Evolutionary conservation across 352 stramenopile species (phyloP).

Genomic region (Pythium biforme): DNA sequence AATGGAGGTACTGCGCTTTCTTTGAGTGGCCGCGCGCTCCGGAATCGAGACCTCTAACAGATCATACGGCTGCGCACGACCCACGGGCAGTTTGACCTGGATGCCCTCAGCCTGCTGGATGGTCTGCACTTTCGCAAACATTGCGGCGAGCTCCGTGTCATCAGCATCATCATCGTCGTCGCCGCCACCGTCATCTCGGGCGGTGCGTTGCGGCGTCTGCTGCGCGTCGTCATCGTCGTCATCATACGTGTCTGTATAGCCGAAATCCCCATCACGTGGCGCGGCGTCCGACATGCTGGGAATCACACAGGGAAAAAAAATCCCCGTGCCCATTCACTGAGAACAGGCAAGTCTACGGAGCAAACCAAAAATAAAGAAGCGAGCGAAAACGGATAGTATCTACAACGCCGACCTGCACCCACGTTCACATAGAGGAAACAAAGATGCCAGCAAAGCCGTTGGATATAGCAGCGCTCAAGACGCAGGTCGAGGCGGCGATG

Average conservation of each 20-base stretch:
- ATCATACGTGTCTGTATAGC: slow-evolving; percentile 10
- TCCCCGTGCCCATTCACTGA: background rate
- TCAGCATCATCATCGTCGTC: slow-evolving; percentile 38
- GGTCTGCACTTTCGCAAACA: slow-evolving; percentile 73
- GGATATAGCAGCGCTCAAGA: slow-evolving; percentile 36
- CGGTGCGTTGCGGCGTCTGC: slow-evolving; percentile 23
- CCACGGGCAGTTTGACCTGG: slow-evolving; percentile 10
- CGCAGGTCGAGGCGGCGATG: slow-evolving; percentile 54
- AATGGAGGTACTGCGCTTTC: slow-evolving; percentile 14
- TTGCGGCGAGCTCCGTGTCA: slow-evolving; percentile 58
- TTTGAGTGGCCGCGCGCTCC: background rate
- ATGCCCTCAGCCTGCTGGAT: slow-evolving; percentile 52
- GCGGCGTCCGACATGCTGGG: slow-evolving; percentile 5
- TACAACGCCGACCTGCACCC: background rate
- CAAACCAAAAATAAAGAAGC: background rate
- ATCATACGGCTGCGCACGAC: slow-evolving; percentile 12
- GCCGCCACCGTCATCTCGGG: slow-evolving; percentile 3
- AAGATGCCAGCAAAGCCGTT: slow-evolving; percentile 36
- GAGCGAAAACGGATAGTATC: background rate
- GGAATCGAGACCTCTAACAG: slow-evolving; percentile 18
- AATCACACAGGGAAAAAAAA: background rate
- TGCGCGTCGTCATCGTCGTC: slow-evolving; percentile 33
- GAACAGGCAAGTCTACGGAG: background rate
- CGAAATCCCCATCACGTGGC: background rate
- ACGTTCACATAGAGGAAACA: background rate